Base-by-base conservation (phyloP, 2,329 filamentous ascomycete species). In the Chaetomium strumarium region DNA sequence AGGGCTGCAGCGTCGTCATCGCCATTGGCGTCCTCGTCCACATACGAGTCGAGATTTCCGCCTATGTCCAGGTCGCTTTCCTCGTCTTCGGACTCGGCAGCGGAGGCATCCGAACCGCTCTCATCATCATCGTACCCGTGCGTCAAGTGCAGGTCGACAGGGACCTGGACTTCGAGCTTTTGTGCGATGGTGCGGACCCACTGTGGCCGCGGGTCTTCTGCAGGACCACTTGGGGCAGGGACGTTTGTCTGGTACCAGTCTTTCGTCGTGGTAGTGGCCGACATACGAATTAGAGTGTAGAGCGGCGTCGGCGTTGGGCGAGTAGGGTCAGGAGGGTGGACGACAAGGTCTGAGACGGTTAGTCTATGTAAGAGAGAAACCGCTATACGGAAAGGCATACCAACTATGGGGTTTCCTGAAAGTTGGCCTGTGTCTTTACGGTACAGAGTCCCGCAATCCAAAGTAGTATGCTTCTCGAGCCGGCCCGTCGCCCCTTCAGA, bases 221-320 rank as follows among this genome's bases (percentile, higher is more conserved):
- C 24, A 57, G 57, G 6, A 42, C 60, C 56, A 3, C 51, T 53
- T 1, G 63, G 57, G 0, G 64, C 49, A 13, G 69, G 63, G 1
- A 72, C 60, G 56, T 78, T 81, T 14, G 73, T 76, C 53, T 81
- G 72, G 55, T 74, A 78, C 79, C 79, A 83, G 58, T 74, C 70
- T 13, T 67, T 62, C 56, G 77, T 80, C 2, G 69, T 72, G 4
- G 72, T 66, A 0, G 77, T 80, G 9, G 75, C 79, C 0, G 78
- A 78, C 33, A 77, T 66, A 16, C 80, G 75, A 30, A 77, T 70
- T 10, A 80, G 68, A 0, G 78, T 76, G 62, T 80, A 83, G 6
- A 70, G 63, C 0, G 79, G 77, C 0, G 67, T 66, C 0, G 66
- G 53, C 0, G 65, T 64, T 9, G 58, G 62, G 14, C 64, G 63